Percentiles rank a stretch among this genome's conserved stretches.
These are phyloP conservation scores for Ustilago sp. DNA, from an alignment of 1,284 basidiomycete species.

Conservation along the genomic window DNA sequence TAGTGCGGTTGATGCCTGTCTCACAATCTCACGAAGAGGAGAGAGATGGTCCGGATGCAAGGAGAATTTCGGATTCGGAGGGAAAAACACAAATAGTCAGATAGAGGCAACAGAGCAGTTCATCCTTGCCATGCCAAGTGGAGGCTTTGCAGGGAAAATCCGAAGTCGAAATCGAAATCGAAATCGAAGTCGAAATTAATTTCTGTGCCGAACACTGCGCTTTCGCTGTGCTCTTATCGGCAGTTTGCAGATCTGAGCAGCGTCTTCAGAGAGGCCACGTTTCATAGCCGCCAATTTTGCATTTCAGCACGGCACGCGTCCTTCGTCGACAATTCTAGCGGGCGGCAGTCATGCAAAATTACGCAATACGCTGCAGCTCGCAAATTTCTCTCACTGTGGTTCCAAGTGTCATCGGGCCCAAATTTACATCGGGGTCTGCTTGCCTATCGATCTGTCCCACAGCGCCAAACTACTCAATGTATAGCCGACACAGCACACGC, in stretches of 20 bases:
- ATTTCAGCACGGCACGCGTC: conserved; percentile 6
- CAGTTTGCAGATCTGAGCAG: neutral
- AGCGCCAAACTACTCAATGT: neutral
- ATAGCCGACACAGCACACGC: neutral
- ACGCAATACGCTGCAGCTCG: conserved; percentile 8
- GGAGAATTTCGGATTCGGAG: conserved; percentile 33
- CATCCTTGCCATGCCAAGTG: conserved; percentile 4
- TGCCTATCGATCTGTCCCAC: neutral
- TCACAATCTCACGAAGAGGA: neutral
- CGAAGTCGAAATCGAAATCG: neutral
- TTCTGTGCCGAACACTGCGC: conserved; percentile 1
- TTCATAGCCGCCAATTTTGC: neutral
- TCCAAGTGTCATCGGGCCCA: no score
- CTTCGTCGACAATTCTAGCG: neutral
- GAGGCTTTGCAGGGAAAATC: conserved; percentile 13
- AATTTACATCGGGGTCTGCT: neutral
- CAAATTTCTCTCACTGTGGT: neutral
- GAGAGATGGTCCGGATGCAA: conserved; percentile 6
- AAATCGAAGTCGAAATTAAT: conserved; percentile 10
- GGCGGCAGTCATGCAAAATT: conserved; percentile 6
- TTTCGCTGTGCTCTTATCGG: conserved; percentile 4
- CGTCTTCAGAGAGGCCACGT: neutral
- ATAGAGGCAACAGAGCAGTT: conserved; percentile 20
- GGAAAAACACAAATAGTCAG: neutral
- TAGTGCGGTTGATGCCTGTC: neutral